Base-by-base conservation (phyloP, 2,329 filamentous ascomycete genomes). In the Colletotrichum lindemuthianum region DNA sequence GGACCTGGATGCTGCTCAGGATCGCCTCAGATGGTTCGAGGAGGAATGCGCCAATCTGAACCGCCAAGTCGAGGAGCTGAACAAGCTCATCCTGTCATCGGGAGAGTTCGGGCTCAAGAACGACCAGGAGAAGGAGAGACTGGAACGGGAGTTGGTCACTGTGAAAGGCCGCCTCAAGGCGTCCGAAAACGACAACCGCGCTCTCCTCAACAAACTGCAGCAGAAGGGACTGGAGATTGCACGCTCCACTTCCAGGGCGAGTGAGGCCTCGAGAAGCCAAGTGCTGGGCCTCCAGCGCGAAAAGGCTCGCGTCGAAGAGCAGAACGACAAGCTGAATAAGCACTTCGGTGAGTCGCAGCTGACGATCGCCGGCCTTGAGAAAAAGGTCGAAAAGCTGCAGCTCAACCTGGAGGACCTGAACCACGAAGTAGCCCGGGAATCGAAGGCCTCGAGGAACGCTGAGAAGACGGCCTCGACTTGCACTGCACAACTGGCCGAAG, bases 141-240 rank as follows among this genome's bases (percentile, higher is more conserved):
- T 97, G 48, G 94, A 98, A 76, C 88, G 93, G 24, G 96, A 99
- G 74, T 84, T 98, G 7, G 90, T 92, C 24, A 97, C 95, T 1
- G 87, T 97, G 70, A 97, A 96, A 76, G 94, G 94, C 65, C 90
- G 95, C 24, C 82, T 99, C 44, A 86, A 90, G 8, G 96, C 95
- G 32, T 98, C 95, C 0, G 95, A 99, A 75, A 97, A 98, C 71
- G 95, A 98, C 78, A 98, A 98, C 72, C 90, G 93, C 55, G 90
- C 93, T 6, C 82, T 99, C n/a, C 85, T 98, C 69, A 98, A 97
- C 80, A 98, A 98, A 78, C 85, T 99, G 15, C 95, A 98, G 72
- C 95, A 98, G 73, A 98, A 98, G 81, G 96, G 96, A 36, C 85
- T 99, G 7, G 95, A 99, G 74, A 96, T 99, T 75, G 95, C 95